These are phyloP conservation scores for Microglena sp. DNA, from an alignment of 139 green algal species.

Conservation along the genomic window DNA sequence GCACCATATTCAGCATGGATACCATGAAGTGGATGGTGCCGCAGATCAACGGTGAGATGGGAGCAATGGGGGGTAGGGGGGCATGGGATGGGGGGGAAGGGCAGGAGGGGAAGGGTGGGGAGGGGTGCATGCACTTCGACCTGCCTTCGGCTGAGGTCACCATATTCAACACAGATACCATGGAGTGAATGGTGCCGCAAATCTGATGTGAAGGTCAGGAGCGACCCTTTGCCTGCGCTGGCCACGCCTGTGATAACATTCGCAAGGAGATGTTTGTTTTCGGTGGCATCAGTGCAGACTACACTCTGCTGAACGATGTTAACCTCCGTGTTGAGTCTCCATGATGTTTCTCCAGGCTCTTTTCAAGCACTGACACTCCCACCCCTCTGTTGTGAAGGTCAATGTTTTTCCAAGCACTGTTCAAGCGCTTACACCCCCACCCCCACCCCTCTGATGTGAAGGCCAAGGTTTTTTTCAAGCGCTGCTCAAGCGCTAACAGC, in stretches of 20 bases:
- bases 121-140: slow-evolving; percentile 10
- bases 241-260: slow-evolving; percentile 36
- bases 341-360: no score
- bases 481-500: no score
- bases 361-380: no score
- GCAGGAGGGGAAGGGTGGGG: neutral
- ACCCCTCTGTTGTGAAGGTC: no score
- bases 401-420: no score
- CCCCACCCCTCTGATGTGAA: no score
- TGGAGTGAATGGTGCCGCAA: slow-evolving; percentile 30
- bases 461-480: no score
- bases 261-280: slow-evolving; percentile 64
- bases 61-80: neutral
- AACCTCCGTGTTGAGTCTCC: no score
- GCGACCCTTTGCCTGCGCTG: slow-evolving; percentile 21
- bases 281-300: slow-evolving; percentile 42
- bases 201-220: neutral
- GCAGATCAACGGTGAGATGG: slow-evolving; percentile 20
- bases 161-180: slow-evolving; percentile 22
- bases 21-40: slow-evolving; percentile 32
- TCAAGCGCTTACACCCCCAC: no score
- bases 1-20: slow-evolving; percentile 23
- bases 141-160: slow-evolving; percentile 8
- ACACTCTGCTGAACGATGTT: slow-evolving; percentile 53
- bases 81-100: neutral